Evolutionary conservation across 2,329 filamentous ascomycete genomes (phyloP), one percentile per base, ranked within the genome.

Genomic region (Macroventuria anomochaeta): DNA sequence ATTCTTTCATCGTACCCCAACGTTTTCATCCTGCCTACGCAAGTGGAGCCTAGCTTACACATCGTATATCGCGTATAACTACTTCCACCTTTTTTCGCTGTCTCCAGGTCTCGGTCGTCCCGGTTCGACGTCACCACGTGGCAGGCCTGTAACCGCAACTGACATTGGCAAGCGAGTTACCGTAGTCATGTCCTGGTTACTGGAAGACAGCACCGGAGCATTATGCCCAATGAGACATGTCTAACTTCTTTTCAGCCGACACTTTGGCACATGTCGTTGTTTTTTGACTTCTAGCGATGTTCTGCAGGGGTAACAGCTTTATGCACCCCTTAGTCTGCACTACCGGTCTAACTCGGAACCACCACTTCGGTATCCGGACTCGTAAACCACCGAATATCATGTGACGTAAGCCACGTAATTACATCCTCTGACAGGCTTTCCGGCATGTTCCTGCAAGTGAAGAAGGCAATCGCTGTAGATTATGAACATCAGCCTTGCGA

Each of bases 371-470:
- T 25, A 32, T 21, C 7, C 43, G 43, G 50, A 48, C 20, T 10
- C 29, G 31, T 33, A 32, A 18, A 23, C 23, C 38, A 53, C 50
- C 50, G 50, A 53, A n/a, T n/a, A n/a, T n/a, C n/a, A n/a, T n/a
- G n/a, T n/a, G n/a, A n/a, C n/a, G n/a, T n/a, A n/a, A n/a, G n/a
- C n/a, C n/a, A n/a, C n/a, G n/a, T n/a, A n/a, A n/a, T n/a, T n/a
- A n/a, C n/a, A n/a, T n/a, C n/a, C n/a, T n/a, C n/a, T n/a, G n/a
- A n/a, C n/a, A 23, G 18, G n/a, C 17, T 17, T n/a, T 6, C 15
- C 17, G 23, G 28, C 11, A 34, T 13, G 2, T 31, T 18, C n/a
- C 41, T 31, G 37, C 31, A 32, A 53, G 29, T 17, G 41, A 34
- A 31, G n/a, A 31, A 26, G 26, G 32, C 20, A 42, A 31, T 48